These are phyloP conservation scores for Starmerella floricola DNA, from an alignment of 805 yeast species.

Conservation along the genomic window DNA sequence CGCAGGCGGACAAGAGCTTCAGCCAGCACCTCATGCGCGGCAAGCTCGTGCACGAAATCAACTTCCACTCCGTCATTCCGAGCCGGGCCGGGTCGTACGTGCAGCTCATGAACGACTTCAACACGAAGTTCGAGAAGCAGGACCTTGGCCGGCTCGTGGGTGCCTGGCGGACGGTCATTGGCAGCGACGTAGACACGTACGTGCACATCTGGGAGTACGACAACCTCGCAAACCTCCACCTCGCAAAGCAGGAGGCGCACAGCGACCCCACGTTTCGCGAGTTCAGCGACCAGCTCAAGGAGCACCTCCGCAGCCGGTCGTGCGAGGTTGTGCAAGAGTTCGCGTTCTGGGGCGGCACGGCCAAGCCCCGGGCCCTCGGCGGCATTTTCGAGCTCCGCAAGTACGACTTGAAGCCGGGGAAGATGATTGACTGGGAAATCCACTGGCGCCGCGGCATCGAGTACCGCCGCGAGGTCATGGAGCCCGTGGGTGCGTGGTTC, in stretches of 20 bases:
- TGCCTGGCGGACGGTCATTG: slow-evolving; percentile 34
- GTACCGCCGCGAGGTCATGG: slow-evolving; percentile 36
- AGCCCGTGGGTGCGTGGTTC: slow-evolving; percentile 39
- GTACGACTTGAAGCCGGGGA: slow-evolving; percentile 32
- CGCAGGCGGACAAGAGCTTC: slow-evolving; percentile 28
- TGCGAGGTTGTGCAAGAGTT: slow-evolving; percentile 33
- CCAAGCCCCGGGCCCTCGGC: slow-evolving; percentile 33
- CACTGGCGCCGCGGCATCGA: slow-evolving; percentile 34
- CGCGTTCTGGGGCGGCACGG: slow-evolving; percentile 37
- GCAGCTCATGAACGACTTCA: slow-evolving; percentile 22
- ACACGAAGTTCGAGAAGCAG: slow-evolving; percentile 15
- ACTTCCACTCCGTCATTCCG: slow-evolving; percentile 31
- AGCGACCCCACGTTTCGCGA: slow-evolving; percentile 16
- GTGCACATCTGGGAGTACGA: slow-evolving; percentile 35
- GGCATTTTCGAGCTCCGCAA: slow-evolving; percentile 34
- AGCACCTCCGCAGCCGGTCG: slow-evolving; percentile 27
- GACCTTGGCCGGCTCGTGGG: slow-evolving; percentile 34
- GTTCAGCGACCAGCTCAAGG: slow-evolving; percentile 25
- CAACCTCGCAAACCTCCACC: slow-evolving; percentile 33
- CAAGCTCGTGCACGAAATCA: slow-evolving; percentile 34
- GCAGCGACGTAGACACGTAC: slow-evolving; percentile 32
- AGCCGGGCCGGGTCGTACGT: slow-evolving; percentile 29
- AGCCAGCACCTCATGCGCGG: slow-evolving; percentile 31
- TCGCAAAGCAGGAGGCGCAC: slow-evolving; percentile 29
- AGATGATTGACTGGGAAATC: slow-evolving; percentile 35